Percentiles rank a stretch among this genome's conserved stretches.
Evolutionary conservation across 495 filamentous ascomycete genomes (phyloP).

Genomic region (Physcia stellaris): DNA sequence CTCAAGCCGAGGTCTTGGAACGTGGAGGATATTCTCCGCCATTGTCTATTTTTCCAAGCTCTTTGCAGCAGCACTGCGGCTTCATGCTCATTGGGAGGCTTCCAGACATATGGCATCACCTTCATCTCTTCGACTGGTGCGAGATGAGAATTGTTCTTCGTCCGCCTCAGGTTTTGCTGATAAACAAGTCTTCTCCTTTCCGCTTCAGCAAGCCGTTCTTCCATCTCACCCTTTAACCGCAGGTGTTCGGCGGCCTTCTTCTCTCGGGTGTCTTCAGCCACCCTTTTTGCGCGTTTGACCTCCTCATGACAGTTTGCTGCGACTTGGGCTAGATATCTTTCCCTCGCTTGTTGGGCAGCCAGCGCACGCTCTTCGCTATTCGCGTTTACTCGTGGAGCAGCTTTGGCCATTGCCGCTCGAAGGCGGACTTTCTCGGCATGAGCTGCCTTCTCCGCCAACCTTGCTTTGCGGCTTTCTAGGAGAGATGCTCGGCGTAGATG

Average conservation of each 20-base stretch:
- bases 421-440: slow-evolving; percentile 96
- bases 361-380: slow-evolving; percentile 72
- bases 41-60: slow-evolving; percentile 53
- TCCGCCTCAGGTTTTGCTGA: slow-evolving; percentile 44
- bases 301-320: slow-evolving; percentile 90
- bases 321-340: slow-evolving; percentile 85
- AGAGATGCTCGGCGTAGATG: slow-evolving; percentile 86
- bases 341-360: slow-evolving; percentile 80
- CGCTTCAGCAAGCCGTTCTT: slow-evolving; percentile 77
- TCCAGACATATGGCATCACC: slow-evolving; percentile 23
- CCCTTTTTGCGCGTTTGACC: slow-evolving; percentile 82
- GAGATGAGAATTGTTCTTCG: slow-evolving; percentile 49
- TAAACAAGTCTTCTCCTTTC: slow-evolving; percentile 51
- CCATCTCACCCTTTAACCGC: slow-evolving; percentile 64
- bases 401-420: slow-evolving; percentile 74
- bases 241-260: slow-evolving; percentile 75
- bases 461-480: slow-evolving; percentile 81
- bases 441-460: slow-evolving; percentile 82
- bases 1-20: slow-evolving; percentile 61
- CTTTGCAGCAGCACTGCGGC: slow-evolving; percentile 65
- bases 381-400: slow-evolving; percentile 42
- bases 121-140: slow-evolving; percentile 46
- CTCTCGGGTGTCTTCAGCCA: slow-evolving; percentile 85
- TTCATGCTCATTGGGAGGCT: slow-evolving; percentile 42
- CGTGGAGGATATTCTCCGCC: slow-evolving; percentile 45